Evolutionary conservation across 495 filamentous ascomycete genomes (phyloP), one percentile per base, ranked within the genome.

Genomic region (Penicillium pancosmium): DNA sequence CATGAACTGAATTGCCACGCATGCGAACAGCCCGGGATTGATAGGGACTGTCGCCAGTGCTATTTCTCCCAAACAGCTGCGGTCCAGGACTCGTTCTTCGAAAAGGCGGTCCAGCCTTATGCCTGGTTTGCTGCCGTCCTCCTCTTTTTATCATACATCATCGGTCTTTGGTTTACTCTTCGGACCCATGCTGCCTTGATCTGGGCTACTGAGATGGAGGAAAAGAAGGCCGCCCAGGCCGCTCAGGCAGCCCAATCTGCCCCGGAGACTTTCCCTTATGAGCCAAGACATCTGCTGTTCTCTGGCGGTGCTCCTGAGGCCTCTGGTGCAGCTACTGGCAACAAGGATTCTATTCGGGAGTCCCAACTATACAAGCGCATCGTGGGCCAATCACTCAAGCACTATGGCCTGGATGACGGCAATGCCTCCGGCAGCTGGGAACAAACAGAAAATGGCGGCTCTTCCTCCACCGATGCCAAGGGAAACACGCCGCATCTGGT

Each of bases 141-240:
- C 62, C 81, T 99, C 34, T 98, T 99, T 75, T 73, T 97, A 18
- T 92, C 91, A 0, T 99, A 99, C 70, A 78, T 94, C 36, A 94
- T 98, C 61, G 94, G 94, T 15, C 78, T 98, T 31, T 92, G 92
- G 87, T 99, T 99, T 71, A 99, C 94, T 5, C 83, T 99, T 6
- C 81, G 95, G 59, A 99, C 94, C 3, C 94, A 99, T 70, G 94
- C 94, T 5, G 93, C 94, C 16, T 87, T 96, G 34, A 99, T 99
- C 56, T 99, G 94, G 94, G 93, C 91, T 67, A 88, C 77, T 25
- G 91, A 96, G 60, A 67, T 82, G 3, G 92, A 97, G 44, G 91
- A 96, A 73, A 96, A 95, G 77, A 91, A 89, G n/a, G 71, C 72
- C 31, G 55, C 54, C 43, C 61, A 68, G 21, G 46, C 46, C 3